Evolutionary conservation across 805 yeast species (phyloP).

Genomic region (Kluyveromyces nonfermentans): DNA sequence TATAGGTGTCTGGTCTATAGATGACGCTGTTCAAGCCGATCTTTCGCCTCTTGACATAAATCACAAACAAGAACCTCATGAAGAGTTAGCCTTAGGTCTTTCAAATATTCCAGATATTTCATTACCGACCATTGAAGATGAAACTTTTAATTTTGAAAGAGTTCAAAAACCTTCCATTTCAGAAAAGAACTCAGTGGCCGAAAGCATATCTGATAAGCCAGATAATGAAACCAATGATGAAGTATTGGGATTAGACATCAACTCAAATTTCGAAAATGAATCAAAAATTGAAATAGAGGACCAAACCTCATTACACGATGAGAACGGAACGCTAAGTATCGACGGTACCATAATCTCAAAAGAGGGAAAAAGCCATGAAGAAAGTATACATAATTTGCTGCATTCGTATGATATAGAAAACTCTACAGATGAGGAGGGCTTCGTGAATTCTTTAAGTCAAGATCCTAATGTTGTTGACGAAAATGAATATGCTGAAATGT

Average conservation of each 20-base stretch:
- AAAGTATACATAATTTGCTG: background rate
- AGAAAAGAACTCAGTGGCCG: background rate
- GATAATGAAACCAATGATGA: too few relatives aligned
- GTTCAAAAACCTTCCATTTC: conserved; percentile 1
- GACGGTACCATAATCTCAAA: background rate
- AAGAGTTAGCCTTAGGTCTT: conserved; percentile 2
- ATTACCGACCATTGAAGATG: conserved; percentile 5
- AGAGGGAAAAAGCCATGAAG: background rate
- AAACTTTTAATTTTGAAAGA: conserved; percentile 19
- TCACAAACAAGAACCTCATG: conserved; percentile 5
- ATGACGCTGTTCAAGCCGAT: conserved; percentile 19
- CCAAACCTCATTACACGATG: too few relatives aligned
- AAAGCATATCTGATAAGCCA: too few relatives aligned
- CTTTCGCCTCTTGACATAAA: conserved; percentile 17
- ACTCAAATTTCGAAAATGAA: too few relatives aligned
- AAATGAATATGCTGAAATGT: background rate
- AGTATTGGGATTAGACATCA: too few relatives aligned
- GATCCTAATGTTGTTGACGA: background rate
- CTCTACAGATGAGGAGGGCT: background rate
- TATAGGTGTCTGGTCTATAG: conserved; percentile 66
- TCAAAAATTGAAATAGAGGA: too few relatives aligned
- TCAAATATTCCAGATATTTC: background rate
- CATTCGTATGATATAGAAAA: background rate
- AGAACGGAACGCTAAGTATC: too few relatives aligned
- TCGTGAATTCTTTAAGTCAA: background rate